Percentiles rank a stretch among this genome's conserved stretches.
Evolutionary conservation across 495 filamentous ascomycete species (phyloP).

Genomic region (Hyphodiscus hymeniophilus): DNA sequence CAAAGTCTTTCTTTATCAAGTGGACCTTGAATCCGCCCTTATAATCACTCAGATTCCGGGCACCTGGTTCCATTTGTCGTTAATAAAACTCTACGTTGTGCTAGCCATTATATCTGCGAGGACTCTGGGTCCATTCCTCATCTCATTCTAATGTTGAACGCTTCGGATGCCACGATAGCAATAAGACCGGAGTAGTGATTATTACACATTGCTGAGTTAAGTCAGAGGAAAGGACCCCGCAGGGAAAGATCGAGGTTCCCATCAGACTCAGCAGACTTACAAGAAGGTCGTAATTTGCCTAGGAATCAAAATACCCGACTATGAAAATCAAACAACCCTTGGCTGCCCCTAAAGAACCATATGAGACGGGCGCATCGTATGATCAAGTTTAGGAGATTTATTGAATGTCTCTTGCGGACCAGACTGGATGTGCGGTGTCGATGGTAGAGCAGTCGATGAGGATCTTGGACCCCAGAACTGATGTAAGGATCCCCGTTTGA

Average conservation of each 20-base stretch:
- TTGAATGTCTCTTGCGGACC: not conserved
- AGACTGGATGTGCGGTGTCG: too few species aligned
- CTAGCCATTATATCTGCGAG: constrained; percentile 39
- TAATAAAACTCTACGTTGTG: constrained; percentile 42
- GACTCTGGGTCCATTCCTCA: constrained; percentile 38
- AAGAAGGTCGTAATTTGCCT: constrained; percentile 21
- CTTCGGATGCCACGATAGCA: constrained; percentile 42
- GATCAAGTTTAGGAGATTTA: constrained; percentile 8
- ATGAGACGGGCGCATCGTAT: constrained; percentile 28
- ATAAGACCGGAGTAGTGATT: constrained; percentile 48
- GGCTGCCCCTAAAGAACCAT: constrained; percentile 33
- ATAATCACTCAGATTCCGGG: constrained; percentile 44
- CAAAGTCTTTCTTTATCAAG: constrained; percentile 47
- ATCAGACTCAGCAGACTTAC: constrained; percentile 31
- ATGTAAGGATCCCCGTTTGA: not conserved
- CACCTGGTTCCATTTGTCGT: constrained; percentile 42
- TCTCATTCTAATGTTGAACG: constrained; percentile 46
- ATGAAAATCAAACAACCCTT: constrained; percentile 41
- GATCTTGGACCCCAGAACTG: too few species aligned
- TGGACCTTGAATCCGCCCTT: constrained; percentile 42
- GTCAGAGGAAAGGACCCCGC: constrained; percentile 41
- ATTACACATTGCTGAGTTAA: constrained; percentile 49
- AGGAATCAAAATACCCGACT: constrained; percentile 31
- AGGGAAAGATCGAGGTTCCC: constrained; percentile 41
- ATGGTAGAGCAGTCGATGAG: too few species aligned